A percentile compares a stretch with the other conserved stretches of the same genome.
phyloP scores from a whole-genome alignment of 2,329 filamentous ascomycete species.

The Pseudopyricularia javanii region DNA sequence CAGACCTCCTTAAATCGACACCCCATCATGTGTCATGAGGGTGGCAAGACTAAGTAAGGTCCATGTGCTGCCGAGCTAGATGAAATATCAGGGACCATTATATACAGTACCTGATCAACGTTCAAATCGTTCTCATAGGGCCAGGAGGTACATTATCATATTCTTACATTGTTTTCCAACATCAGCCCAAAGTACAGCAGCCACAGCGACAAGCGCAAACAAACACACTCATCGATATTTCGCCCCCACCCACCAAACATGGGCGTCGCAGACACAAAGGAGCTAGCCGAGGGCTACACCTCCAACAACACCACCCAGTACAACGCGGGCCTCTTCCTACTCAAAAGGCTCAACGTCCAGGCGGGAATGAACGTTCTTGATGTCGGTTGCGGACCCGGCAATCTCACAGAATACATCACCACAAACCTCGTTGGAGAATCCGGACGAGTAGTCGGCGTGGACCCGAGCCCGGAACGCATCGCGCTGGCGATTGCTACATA shows the following conservation, averaged over 20 bases:
- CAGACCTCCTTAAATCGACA: background rate
- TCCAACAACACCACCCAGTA: slow-evolving; percentile 12
- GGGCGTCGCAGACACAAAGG: slow-evolving; percentile 10
- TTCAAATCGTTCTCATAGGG: background rate
- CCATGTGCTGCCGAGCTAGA: background rate
- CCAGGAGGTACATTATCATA: background rate
- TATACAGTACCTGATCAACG: background rate
- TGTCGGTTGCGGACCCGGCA: slow-evolving; percentile 34
- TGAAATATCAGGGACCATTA: background rate
- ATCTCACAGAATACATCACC: slow-evolving; percentile 29
- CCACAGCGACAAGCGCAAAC: background rate
- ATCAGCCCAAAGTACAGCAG: background rate
- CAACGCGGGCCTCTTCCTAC: slow-evolving; percentile 12
- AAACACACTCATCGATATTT: background rate
- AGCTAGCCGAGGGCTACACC: slow-evolving; percentile 14
- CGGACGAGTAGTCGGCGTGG: slow-evolving; percentile 24
- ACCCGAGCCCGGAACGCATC: slow-evolving; percentile 17
- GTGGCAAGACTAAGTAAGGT: background rate
- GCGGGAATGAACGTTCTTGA: slow-evolving; percentile 26
- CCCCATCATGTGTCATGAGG: background rate
- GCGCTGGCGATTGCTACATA: slow-evolving; percentile 1
- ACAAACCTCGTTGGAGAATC: slow-evolving; percentile 19
- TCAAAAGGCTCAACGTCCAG: slow-evolving; percentile 17
- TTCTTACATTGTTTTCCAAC: background rate
- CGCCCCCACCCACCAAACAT: background rate